Conservation (phyloP, 352 stramenopile genomes). For the Pythium diclinum region DNA sequence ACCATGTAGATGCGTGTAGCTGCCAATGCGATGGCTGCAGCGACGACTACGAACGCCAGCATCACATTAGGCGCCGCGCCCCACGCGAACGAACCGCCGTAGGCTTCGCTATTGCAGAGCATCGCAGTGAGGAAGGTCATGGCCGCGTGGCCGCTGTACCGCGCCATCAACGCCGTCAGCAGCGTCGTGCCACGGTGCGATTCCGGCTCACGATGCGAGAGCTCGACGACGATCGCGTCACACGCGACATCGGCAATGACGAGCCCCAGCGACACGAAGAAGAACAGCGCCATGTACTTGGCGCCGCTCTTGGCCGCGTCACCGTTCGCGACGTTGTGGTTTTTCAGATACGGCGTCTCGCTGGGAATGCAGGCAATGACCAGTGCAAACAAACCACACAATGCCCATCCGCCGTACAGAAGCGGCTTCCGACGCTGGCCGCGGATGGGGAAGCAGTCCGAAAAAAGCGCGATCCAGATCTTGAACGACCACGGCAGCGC, state of each 20-base stretch:
- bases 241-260: slow-evolving; percentile 44
- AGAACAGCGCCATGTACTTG: slow-evolving; percentile 53
- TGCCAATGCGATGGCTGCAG: slow-evolving; percentile 21
- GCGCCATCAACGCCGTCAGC: slow-evolving; percentile 36
- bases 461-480: slow-evolving; percentile 41
- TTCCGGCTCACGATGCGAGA: slow-evolving; percentile 29
- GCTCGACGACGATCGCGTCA: slow-evolving; percentile 47
- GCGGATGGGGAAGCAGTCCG: slow-evolving; percentile 49
- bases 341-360: slow-evolving; percentile 39
- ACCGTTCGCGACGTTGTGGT: slow-evolving; percentile 35
- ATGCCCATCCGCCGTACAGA: slow-evolving; percentile 47
- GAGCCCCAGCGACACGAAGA: slow-evolving; percentile 44
- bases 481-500: slow-evolving; percentile 64
- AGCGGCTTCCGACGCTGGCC: slow-evolving; percentile 45
- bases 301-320: slow-evolving; percentile 31
- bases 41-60: slow-evolving; percentile 36
- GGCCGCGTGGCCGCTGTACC: slow-evolving; percentile 38
- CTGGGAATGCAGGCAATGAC: slow-evolving; percentile 33
- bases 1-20: slow-evolving; percentile 39
- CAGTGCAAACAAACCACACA: slow-evolving; percentile 47
- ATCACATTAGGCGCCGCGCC: slow-evolving; percentile 43
- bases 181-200: slow-evolving; percentile 22
- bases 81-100: slow-evolving; percentile 54
- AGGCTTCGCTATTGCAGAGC: slow-evolving; percentile 51
- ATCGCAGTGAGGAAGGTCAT: slow-evolving; percentile 45